Conservation (phyloP, 306 rosid species). For the Sicyos baderoa region DNA sequence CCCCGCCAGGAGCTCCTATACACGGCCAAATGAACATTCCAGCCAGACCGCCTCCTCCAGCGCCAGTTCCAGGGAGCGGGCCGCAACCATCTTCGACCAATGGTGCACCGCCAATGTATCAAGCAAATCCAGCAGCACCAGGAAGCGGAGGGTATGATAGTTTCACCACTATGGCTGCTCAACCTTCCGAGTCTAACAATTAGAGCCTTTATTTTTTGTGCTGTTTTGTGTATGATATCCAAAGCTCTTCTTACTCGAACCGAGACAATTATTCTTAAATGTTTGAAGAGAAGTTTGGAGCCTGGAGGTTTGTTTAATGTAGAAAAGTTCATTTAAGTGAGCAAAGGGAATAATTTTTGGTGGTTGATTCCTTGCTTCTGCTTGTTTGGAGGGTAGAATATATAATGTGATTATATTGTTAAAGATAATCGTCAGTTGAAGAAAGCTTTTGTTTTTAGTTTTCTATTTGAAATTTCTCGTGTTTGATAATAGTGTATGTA, state of each 20-base stretch:
- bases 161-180: slow-evolving; percentile 32
- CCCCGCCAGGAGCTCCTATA: slow-evolving; percentile 44
- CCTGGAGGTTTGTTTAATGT: not conserved
- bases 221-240: slow-evolving; percentile 6
- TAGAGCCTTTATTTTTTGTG: slow-evolving; percentile 17
- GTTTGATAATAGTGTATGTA: too few species aligned
- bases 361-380: too few species aligned
- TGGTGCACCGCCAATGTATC: slow-evolving; percentile 33
- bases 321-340: too few species aligned
- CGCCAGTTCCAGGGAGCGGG: slow-evolving; percentile 34
- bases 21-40: slow-evolving; percentile 36
- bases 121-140: slow-evolving; percentile 32
- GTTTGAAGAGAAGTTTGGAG: slow-evolving; percentile 3
- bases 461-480: too few species aligned
- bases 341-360: too few species aligned
- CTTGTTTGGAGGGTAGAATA: too few species aligned
- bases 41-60: slow-evolving; percentile 35
- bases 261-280: not conserved
- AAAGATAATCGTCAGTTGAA: too few species aligned
- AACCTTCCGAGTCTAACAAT: slow-evolving; percentile 36
- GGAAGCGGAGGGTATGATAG: slow-evolving; percentile 40
- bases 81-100: slow-evolving; percentile 26
- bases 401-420: too few species aligned
- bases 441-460: too few species aligned
- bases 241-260: not conserved